A percentile compares a stretch with the other conserved stretches of the same genome.
Conservation (phyloP, 2,329 filamentous ascomycete genomes). For the Hypoxylon sp. region DNA sequence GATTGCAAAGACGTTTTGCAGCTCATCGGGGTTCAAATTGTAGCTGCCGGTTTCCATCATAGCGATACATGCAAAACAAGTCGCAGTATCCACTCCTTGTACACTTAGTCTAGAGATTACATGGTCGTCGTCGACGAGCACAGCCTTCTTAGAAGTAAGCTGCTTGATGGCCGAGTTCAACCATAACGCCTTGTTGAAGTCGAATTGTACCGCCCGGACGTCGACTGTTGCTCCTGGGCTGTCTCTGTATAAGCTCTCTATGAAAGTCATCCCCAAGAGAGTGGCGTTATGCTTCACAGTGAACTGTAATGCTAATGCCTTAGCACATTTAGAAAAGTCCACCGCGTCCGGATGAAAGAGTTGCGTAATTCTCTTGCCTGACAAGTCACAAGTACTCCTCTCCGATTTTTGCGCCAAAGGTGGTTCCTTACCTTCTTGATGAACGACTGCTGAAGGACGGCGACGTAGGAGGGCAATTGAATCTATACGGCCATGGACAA, state of each 20-base stretch:
- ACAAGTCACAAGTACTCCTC: background rate
- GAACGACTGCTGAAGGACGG: background rate
- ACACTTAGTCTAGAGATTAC: background rate
- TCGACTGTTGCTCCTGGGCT: background rate
- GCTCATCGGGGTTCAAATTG: slow-evolving; percentile 13
- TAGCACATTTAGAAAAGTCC: slow-evolving; percentile 1
- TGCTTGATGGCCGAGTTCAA: background rate
- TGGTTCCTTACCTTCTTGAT: background rate
- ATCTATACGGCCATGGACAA: background rate
- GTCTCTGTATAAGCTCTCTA: slow-evolving; percentile 4
- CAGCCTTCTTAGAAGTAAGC: background rate
- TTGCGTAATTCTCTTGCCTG: background rate
- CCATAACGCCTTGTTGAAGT: slow-evolving; percentile 1
- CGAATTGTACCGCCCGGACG: slow-evolving; percentile 7
- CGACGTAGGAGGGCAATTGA: background rate
- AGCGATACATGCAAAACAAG: slow-evolving; percentile 29
- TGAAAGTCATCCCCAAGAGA: slow-evolving; percentile 9
- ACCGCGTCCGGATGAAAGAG: background rate
- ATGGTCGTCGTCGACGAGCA: no score
- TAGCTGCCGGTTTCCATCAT: slow-evolving; percentile 34
- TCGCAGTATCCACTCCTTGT: background rate
- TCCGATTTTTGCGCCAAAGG: background rate
- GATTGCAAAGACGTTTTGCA: slow-evolving; percentile 27
- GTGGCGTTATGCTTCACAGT: no score
- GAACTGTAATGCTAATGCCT: background rate